Conservation (phyloP, 805 yeast genomes). For the Saturnispora kantuleensis region DNA sequence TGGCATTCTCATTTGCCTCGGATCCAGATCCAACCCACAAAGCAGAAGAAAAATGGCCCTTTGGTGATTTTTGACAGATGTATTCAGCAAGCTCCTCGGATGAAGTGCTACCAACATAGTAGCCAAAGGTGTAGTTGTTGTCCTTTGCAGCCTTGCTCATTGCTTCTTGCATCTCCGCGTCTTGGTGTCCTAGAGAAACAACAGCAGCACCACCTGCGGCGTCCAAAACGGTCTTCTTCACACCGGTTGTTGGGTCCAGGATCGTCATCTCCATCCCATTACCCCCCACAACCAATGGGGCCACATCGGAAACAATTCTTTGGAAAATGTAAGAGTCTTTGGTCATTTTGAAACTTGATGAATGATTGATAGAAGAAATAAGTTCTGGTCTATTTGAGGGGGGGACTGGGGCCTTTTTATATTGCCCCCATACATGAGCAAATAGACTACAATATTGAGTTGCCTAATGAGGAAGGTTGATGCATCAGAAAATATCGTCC, state of each 20-base stretch:
- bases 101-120: conserved; percentile 27
- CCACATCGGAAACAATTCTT: conserved; percentile 15
- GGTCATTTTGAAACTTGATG: conserved; percentile 7
- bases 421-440: neutral
- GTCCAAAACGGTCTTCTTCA: conserved; percentile 29
- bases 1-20: conserved; percentile 73
- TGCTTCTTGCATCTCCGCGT: conserved; percentile 30
- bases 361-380: neutral
- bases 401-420: neutral
- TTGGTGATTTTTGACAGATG: conserved; percentile 34
- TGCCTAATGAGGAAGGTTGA: conserved; percentile 8
- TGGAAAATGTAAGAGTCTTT: conserved; percentile 16
- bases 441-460: neutral
- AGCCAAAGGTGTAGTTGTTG: conserved; percentile 30
- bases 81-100: conserved; percentile 35
- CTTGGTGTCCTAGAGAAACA: conserved; percentile 37
- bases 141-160: conserved; percentile 30
- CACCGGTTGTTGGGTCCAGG: conserved; percentile 33
- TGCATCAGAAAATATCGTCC: conserved; percentile 1
- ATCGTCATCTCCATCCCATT: conserved; percentile 17
- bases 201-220: conserved; percentile 48
- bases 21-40: conserved; percentile 61
- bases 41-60: conserved; percentile 31
- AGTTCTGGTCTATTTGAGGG: neutral
- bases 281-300: conserved; percentile 16